Conservation (phyloP, 2,329 filamentous ascomycete species). For the Penicillium occitanis region DNA sequence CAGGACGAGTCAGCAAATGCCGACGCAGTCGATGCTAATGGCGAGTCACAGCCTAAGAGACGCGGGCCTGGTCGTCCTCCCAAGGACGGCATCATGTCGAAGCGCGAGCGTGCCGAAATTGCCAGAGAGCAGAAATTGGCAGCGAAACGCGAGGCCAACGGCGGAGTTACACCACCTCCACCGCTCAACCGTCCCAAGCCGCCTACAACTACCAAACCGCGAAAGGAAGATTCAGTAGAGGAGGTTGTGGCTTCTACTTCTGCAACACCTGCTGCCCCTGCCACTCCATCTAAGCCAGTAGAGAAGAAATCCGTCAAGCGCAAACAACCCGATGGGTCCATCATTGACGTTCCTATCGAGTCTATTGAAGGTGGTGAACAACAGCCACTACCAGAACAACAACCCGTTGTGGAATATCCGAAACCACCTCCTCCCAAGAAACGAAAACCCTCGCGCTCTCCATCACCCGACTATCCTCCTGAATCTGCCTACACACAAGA, state of each 20-base stretch:
- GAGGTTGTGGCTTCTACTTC: conserved; percentile 24
- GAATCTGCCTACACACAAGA: conserved; percentile 61
- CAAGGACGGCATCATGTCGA: conserved; percentile 67
- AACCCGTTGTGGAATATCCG: conserved; percentile 37
- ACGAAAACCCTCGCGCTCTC: conserved; percentile 57
- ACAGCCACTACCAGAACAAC: conserved; percentile 35
- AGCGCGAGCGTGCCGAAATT: conserved; percentile 58
- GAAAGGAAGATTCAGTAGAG: conserved; percentile 36
- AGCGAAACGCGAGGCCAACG: conserved; percentile 49
- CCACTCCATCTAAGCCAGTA: conserved; percentile 34
- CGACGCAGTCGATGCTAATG: conserved; percentile 32
- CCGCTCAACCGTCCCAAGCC: conserved; percentile 34
- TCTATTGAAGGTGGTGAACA: conserved; percentile 44
- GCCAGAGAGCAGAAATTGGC: conserved; percentile 55
- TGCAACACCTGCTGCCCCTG: not conserved
- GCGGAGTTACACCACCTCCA: conserved; percentile 46
- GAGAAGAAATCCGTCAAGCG: conserved; percentile 52
- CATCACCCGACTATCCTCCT: conserved; percentile 61
- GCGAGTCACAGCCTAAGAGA: conserved; percentile 41
- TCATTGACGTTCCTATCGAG: conserved; percentile 40
- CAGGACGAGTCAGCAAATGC: conserved; percentile 25
- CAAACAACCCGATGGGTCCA: conserved; percentile 45
- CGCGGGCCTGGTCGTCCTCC: conserved; percentile 63
- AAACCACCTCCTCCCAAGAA: conserved; percentile 50
- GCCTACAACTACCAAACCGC: conserved; percentile 21